phyloP scores from a whole-genome alignment of 495 filamentous ascomycete species.

The Ramalina intermedia region DNA sequence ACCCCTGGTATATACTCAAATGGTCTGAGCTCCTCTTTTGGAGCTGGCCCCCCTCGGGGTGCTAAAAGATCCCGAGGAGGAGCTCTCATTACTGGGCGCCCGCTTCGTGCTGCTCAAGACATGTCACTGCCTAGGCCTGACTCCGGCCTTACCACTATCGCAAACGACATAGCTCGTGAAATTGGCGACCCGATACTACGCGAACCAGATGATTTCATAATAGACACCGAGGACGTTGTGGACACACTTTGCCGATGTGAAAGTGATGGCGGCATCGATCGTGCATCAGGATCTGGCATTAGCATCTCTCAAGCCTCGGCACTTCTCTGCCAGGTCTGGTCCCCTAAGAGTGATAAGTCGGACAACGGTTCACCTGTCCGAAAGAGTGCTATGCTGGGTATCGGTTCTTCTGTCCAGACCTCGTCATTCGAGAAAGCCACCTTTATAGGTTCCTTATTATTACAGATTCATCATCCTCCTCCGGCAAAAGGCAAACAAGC shows the following conservation, averaged over 20 bases:
- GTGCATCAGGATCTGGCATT: constrained; percentile 25
- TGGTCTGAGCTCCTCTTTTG: constrained; percentile 14
- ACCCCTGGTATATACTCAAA: too few species aligned
- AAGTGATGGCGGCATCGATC: constrained; percentile 24
- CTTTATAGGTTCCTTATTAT: constrained; percentile 53
- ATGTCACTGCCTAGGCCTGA: constrained; percentile 17
- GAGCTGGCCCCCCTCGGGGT: constrained; percentile 29
- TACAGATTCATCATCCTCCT: constrained; percentile 61
- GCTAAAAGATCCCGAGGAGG: constrained; percentile 25
- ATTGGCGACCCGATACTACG: constrained; percentile 27
- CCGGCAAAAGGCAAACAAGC: constrained; percentile 18
- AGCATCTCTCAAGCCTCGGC: constrained; percentile 28
- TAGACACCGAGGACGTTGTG: constrained; percentile 38
- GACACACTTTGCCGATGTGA: constrained; percentile 18
- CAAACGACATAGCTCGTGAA: constrained; percentile 34
- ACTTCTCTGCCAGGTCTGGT: too few species aligned
- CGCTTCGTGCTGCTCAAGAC: constrained; percentile 26
- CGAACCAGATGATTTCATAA: constrained; percentile 39
- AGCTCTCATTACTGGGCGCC: constrained; percentile 26
- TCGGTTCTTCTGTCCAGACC: constrained; percentile 48
- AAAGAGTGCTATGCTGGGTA: constrained; percentile 29
- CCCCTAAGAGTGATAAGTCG: too few species aligned
- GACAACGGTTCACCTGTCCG: too few species aligned
- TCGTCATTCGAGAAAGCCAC: constrained; percentile 52
- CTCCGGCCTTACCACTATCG: constrained; percentile 33